Conservation (phyloP, 768 basidiomycete species). For the Xerocomus brunneocitrinus region DNA sequence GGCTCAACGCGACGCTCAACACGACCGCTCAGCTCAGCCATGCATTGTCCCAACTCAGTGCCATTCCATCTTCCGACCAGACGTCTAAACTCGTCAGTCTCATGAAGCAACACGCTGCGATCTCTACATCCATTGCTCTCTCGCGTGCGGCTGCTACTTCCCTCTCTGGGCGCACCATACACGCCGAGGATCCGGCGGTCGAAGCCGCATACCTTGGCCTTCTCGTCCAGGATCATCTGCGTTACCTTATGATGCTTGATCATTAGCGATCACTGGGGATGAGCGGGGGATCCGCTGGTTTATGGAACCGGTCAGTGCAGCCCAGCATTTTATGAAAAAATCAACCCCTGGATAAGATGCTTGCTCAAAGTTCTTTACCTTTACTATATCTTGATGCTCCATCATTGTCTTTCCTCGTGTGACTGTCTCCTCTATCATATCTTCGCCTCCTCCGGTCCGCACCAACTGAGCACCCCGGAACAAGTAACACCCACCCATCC, state of each 20-base stretch:
- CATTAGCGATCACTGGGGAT: slow-evolving; percentile 50
- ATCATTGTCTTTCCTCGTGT: slow-evolving; percentile 66
- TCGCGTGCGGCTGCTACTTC: slow-evolving; percentile 21
- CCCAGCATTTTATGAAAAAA: slow-evolving; percentile 27
- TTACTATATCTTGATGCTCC: slow-evolving; percentile 68
- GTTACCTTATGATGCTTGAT: slow-evolving; percentile 71
- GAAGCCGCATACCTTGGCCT: slow-evolving; percentile 48
- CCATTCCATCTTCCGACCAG: slow-evolving; percentile 43
- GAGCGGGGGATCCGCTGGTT: slow-evolving; percentile 74
- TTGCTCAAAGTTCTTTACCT: slow-evolving; percentile 52
- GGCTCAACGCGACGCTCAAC: slow-evolving; percentile 49
- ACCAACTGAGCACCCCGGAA: slow-evolving; percentile 12
- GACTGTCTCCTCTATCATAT: slow-evolving; percentile 67
- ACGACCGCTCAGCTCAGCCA: slow-evolving; percentile 49
- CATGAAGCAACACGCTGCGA: slow-evolving; percentile 59
- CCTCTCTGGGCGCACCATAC: slow-evolving; percentile 24
- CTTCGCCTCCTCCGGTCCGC: slow-evolving; percentile 50
- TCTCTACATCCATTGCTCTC: slow-evolving; percentile 24
- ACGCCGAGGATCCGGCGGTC: slow-evolving; percentile 45
- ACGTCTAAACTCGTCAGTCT: slow-evolving; percentile 67
- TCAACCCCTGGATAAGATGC: slow-evolving; percentile 62
- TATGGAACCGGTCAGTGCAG: slow-evolving; percentile 36
- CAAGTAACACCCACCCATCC: slow-evolving; percentile 13
- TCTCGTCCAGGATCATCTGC: slow-evolving; percentile 50
- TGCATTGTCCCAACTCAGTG: slow-evolving; percentile 46